These are phyloP conservation scores for Fusarium sarcochroum DNA, from an alignment of 2,329 filamentous ascomycete species.

Conservation along the genomic window DNA sequence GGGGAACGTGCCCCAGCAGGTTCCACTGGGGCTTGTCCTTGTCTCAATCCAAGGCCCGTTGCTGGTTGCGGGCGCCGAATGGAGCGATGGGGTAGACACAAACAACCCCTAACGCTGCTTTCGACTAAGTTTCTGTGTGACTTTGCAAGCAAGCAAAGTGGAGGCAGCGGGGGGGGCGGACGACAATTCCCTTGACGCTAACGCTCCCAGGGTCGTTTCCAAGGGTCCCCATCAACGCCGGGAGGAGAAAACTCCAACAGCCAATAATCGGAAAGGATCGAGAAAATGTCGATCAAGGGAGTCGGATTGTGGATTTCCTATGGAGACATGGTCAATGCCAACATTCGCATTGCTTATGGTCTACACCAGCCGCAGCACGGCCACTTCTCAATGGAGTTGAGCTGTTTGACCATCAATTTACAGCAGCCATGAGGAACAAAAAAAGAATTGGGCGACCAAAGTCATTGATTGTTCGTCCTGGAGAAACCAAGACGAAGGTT, in stretches of 20 bases:
- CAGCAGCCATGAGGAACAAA: not conserved
- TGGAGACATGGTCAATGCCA: constrained; percentile 24
- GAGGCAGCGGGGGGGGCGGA: constrained; percentile 40
- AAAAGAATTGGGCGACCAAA: not conserved
- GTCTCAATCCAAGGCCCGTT: constrained; percentile 17
- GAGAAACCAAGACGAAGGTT: not conserved
- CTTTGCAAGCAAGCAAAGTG: constrained; percentile 29
- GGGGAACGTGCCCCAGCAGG: constrained; percentile 8
- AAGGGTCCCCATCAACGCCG: constrained; percentile 51
- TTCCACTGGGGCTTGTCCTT: constrained; percentile 6
- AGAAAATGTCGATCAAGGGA: constrained; percentile 36
- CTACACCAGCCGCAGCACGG: constrained; percentile 20
- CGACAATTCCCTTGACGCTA: constrained; percentile 43
- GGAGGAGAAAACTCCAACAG: constrained; percentile 40
- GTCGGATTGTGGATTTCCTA: constrained; percentile 17
- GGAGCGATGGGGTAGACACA: constrained; percentile 26
- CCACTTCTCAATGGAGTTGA: constrained; percentile 3
- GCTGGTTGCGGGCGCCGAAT: constrained; percentile 37
- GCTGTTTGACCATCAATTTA: not conserved
- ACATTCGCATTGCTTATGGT: constrained; percentile 15
- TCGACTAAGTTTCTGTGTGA: constrained; percentile 20
- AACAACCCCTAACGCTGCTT: constrained; percentile 24
- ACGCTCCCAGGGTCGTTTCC: constrained; percentile 44
- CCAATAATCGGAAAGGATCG: constrained; percentile 58
- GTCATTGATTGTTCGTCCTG: no score